A percentile compares a stretch with the other conserved stretches of the same genome.
Conservation (phyloP, 75 land plant genomes). For the Sequoiadendron giganteum region DNA sequence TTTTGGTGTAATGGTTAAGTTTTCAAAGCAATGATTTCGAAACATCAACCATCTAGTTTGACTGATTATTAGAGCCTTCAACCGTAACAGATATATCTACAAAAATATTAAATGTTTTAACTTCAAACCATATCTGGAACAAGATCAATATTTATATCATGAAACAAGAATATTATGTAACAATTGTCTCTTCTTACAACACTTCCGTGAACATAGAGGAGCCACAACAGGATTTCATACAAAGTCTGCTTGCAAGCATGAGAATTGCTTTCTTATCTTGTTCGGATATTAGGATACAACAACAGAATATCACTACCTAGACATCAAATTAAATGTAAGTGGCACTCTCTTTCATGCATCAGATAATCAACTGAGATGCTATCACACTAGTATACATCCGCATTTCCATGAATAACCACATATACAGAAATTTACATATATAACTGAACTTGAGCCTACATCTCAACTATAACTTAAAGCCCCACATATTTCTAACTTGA, state of each 20-base stretch:
- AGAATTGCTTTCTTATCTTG: background rate
- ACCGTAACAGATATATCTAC: background rate
- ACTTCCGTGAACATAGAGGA: background rate
- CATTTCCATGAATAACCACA: background rate
- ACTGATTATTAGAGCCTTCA: background rate
- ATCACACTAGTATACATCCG: background rate
- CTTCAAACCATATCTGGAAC: background rate
- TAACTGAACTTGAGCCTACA: background rate
- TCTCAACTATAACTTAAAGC: background rate
- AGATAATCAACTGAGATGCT: background rate
- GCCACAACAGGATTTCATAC: background rate
- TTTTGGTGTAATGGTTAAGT: background rate
- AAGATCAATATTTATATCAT: background rate
- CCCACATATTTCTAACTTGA: background rate
- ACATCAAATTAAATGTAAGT: background rate
- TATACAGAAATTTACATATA: slow-evolving; percentile 2
- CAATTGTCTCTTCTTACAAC: background rate
- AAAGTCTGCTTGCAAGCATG: background rate
- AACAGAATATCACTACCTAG: background rate
- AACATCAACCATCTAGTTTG: background rate
- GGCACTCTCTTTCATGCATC: background rate
- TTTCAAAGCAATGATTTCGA: background rate
- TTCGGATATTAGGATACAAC: background rate
- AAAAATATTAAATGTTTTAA: background rate
- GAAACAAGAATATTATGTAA: background rate